Percentiles rank a stretch among this genome's conserved stretches.
Conservation (phyloP, 305 asterid species). For the Ajuga reptans region DNA sequence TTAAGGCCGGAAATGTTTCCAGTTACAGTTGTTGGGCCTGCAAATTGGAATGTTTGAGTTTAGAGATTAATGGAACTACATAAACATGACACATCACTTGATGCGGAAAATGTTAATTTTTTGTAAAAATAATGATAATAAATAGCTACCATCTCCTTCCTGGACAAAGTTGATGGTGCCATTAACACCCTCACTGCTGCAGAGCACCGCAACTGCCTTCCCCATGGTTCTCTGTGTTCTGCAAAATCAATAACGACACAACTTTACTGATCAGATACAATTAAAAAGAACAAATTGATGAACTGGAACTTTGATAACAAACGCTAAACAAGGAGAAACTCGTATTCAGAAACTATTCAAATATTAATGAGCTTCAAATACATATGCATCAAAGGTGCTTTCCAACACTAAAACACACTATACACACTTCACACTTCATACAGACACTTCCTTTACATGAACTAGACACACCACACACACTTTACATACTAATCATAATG, state of each 20-base stretch:
- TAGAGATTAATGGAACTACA: no score
- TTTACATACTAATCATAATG: no score
- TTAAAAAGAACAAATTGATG: background rate
- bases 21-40: constrained; percentile 69
- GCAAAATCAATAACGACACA: constrained; percentile 1
- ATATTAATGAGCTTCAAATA: background rate
- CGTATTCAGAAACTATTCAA: background rate
- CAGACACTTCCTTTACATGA: no score
- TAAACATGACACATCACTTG: no score
- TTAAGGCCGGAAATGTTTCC: constrained; percentile 73
- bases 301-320: background rate
- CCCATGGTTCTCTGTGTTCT: constrained; percentile 77
- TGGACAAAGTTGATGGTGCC: constrained; percentile 71
- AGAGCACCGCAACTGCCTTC: constrained; percentile 87
- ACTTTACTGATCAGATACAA: background rate
- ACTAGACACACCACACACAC: no score
- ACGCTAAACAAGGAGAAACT: background rate
- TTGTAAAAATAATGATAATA: no score
- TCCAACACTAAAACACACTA: background rate
- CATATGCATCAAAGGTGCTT: background rate
- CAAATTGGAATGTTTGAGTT: constrained; percentile 4
- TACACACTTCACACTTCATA: no score
- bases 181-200: constrained; percentile 75
- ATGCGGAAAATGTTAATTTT: background rate
- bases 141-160: constrained; percentile 69